Base-by-base conservation (phyloP, 2,329 filamentous ascomycete genomes). In the Parastagonospora nodorum region DNA sequence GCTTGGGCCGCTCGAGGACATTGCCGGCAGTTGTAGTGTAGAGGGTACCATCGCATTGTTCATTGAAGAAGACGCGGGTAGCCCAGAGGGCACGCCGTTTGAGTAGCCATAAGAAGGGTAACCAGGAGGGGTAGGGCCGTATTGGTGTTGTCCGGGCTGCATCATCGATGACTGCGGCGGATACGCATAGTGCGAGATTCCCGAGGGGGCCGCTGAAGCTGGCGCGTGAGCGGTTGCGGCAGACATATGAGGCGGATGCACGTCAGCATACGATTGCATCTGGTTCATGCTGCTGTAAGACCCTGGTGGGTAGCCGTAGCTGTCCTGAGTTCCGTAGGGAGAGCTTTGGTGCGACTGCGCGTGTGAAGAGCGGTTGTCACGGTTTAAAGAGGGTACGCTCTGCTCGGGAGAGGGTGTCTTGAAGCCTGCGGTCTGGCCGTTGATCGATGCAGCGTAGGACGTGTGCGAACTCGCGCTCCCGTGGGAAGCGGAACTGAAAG, bases 251-350 rank as follows among this genome's bases (percentile, higher is more conserved):
- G 82, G 78, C 58, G 84, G 79, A 71, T 87, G 83, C 69, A 94
- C 92, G 74, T 96, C 94, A 87, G 95, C 89, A 66, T 96, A 93
- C 63, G 86, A 81, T 68, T 86, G 84, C 65, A 84, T 83, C 75
- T 88, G 88, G 78, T 96, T 96, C 92, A 97, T 96, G 75, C 74
- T 78, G 74, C 67, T 69, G 70, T 79, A 79, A 48, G 69, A 66
- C 46, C 69, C 66, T 39, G 61, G 57, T 50, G 64, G 55, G 55
- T 73, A 73, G 59, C 66, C 65, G 68, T 72, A 74, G 62, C 66
- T 62, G 58, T 70, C 70, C 53, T 75, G 73, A 44, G 60, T 65
- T 49, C 65, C 67, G 70, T 74, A 76, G 45, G 72, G 69, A 47
- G 73, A 72, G 53, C 71, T 65, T 57, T 75, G 72, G 48, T 70